Conservation (phyloP, 1,139 yeast species). For the Yamadazyma taylorii region DNA sequence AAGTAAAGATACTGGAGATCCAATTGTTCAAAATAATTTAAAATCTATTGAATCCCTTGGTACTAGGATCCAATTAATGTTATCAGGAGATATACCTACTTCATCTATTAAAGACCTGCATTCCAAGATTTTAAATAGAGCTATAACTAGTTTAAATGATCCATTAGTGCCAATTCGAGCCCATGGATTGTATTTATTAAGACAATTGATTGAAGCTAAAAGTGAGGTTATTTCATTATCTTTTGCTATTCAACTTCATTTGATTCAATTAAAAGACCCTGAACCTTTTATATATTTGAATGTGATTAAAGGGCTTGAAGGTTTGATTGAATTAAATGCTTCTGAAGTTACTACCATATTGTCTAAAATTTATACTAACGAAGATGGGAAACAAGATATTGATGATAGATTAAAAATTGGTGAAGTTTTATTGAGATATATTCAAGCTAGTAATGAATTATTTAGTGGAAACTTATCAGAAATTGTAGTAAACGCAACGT, state of each 20-base stretch:
- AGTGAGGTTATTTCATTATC: constrained; percentile 53
- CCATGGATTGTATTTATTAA: constrained; percentile 71
- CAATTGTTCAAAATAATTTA: constrained; percentile 8
- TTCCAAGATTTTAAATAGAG: constrained; percentile 42
- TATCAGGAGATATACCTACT: constrained; percentile 25
- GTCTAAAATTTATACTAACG: constrained; percentile 40
- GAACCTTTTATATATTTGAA: constrained; percentile 88
- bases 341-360: constrained; percentile 40
- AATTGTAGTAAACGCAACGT: constrained; percentile 29
- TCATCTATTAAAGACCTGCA: constrained; percentile 19
- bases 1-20: constrained; percentile 3
- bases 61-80: constrained; percentile 28
- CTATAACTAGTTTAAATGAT: constrained; percentile 69
- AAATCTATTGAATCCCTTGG: constrained; percentile 28
- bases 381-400: constrained; percentile 30
- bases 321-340: constrained; percentile 50
- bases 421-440: constrained; percentile 68
- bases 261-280: constrained; percentile 66
- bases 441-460: constrained; percentile 50
- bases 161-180: constrained; percentile 84
- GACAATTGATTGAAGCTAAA: constrained; percentile 53
- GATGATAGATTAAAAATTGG: constrained; percentile 78
- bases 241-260: constrained; percentile 59
- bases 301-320: constrained; percentile 74
- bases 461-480: constrained; percentile 41